Conservation (phyloP, 1,284 basidiomycete genomes). For the Trichosporon sp. region DNA sequence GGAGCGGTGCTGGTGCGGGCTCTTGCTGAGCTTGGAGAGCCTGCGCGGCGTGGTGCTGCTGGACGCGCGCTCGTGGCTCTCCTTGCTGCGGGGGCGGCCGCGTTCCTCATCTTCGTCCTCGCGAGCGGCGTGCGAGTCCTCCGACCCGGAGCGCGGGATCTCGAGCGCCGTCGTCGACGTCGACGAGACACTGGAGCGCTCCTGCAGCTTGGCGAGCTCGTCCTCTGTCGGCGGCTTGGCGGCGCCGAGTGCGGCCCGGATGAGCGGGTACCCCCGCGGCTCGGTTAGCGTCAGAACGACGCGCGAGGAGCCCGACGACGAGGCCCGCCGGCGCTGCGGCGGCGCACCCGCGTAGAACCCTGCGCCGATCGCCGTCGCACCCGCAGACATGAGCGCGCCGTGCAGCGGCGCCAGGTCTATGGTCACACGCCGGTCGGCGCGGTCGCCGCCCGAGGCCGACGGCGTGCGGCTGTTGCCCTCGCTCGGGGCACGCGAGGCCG, state of each 20-base stretch:
- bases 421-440: neutral
- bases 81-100: constrained; percentile 35
- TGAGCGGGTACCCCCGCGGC: constrained; percentile 24
- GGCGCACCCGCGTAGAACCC: neutral
- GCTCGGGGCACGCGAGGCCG: neutral
- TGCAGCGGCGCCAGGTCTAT: neutral
- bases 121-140: neutral
- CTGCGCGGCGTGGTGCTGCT: neutral
- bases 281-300: constrained; percentile 31
- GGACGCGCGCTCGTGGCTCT: neutral
- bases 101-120: constrained; percentile 27
- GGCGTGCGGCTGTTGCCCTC: neutral
- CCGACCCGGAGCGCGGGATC: constrained; percentile 8
- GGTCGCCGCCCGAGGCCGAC: neutral
- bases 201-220: neutral
- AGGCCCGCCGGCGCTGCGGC: neutral
- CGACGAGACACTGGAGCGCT: constrained; percentile 1
- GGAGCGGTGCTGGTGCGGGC: neutral
- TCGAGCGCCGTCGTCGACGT: constrained; percentile 12
- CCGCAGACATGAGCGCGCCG: neutral
- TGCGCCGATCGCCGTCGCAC: neutral
- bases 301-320: constrained; percentile 8
- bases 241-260: constrained; percentile 26
- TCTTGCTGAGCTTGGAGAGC: neutral
- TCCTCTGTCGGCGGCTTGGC: constrained; percentile 6